Base-by-base conservation (phyloP, 2,329 filamentous ascomycete species). In the Pseudocercospora cruenta region DNA sequence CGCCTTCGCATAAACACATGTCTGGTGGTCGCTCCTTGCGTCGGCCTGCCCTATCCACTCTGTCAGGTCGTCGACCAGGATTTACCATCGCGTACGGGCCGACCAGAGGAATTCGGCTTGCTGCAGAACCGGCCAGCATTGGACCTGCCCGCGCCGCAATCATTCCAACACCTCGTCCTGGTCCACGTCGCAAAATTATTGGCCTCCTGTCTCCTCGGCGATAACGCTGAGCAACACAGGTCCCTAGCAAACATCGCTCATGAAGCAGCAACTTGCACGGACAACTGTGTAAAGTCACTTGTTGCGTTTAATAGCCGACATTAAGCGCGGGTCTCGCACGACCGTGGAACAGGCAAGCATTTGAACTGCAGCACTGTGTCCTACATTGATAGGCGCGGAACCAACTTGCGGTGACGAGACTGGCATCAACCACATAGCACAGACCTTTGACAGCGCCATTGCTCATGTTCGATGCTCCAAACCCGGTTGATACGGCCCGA, bases 71-170 rank as follows among this genome's bases (percentile, higher is more conserved):
- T 53, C 39, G 58, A 9, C 26, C 58, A 16, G 58, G 58, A 28
- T 39, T 33, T 19, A 22, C 21, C 14, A 19, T n/a, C 16, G 21
- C 39, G 43, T 28, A 24, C 53, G 53, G 53, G 26, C 58, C 58
- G 53, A 45, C 43, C 64, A 19, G 31, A 39, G 64, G 64, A 58
- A 66, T 66, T 55, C 47, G 26, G 39, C 33, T 33, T 58, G 54
- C 45, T 54, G 43, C 53, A 39, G 51, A 54, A 49, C 45, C 54
- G 57, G 58, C 55, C 55, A 36, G 62, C 57, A 55, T 64, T 43
- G 53, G 54, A 60, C 57, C 60, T 60, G 53, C 63, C 68, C 62
- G 66, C 66, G 68, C 66, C 68, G 66, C 68, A 64, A 54, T 60
- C 64, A 53, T 65, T 58, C 66, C 55, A 55, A 28, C 55, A 24